phyloP scores from a whole-genome alignment of 352 stramenopile genomes.

The Globisporangium mamillatum region DNA sequence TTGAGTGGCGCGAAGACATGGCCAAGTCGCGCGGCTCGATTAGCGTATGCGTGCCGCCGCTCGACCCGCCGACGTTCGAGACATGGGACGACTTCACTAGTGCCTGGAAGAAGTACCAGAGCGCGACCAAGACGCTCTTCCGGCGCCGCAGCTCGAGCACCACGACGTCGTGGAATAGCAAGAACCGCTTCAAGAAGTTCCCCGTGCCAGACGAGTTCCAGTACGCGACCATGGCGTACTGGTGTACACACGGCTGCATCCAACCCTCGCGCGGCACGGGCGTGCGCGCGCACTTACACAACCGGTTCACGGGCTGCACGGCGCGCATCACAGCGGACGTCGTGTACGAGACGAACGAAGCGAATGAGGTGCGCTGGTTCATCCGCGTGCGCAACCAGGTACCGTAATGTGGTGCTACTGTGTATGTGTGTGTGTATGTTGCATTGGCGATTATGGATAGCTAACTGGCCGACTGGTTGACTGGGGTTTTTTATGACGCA shows the following conservation, averaged over 20 bases:
- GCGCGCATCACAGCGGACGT: slow-evolving; percentile 73
- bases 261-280: slow-evolving; percentile 68
- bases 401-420: not conserved
- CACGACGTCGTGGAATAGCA: slow-evolving; percentile 71
- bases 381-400: slow-evolving; percentile 79
- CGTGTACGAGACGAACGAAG: slow-evolving; percentile 57
- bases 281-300: slow-evolving; percentile 73
- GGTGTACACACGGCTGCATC: slow-evolving; percentile 82
- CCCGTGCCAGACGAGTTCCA: slow-evolving; percentile 67
- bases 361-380: slow-evolving; percentile 52
- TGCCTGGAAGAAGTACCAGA: slow-evolving; percentile 68
- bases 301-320: slow-evolving; percentile 75
- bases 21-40: slow-evolving; percentile 44
- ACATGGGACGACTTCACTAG: slow-evolving; percentile 68
- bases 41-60: slow-evolving; percentile 38
- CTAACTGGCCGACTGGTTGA: not conserved
- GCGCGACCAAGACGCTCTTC: slow-evolving; percentile 72
- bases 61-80: slow-evolving; percentile 54
- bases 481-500: not conserved
- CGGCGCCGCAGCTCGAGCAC: slow-evolving; percentile 69
- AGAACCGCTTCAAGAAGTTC: slow-evolving; percentile 71
- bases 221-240: slow-evolving; percentile 84
- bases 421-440: not conserved
- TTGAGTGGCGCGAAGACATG: slow-evolving; percentile 71
- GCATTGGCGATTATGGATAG: not conserved